phyloP scores from a whole-genome alignment of 352 stramenopile genomes.

The Globisporangium acanthophoron region DNA sequence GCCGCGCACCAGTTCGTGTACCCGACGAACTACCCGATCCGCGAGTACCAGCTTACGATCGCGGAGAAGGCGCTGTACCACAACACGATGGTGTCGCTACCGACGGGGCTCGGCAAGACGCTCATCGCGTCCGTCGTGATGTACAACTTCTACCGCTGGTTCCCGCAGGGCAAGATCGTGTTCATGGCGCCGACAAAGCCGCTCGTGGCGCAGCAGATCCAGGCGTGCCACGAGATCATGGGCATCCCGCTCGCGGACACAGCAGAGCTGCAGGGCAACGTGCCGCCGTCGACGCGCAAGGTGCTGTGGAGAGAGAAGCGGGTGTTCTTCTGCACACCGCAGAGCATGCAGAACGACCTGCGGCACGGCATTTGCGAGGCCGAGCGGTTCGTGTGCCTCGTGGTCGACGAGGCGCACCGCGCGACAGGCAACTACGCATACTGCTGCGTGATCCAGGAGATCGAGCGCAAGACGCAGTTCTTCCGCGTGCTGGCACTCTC shows the following conservation, averaged over 20 bases:
- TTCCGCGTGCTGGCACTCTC: slow-evolving; percentile 94
- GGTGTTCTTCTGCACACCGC: slow-evolving; percentile 99
- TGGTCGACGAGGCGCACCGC: slow-evolving; percentile 97
- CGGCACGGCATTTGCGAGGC: slow-evolving; percentile 68
- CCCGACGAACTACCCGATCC: slow-evolving; percentile 88
- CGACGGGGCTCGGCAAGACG: slow-evolving; percentile 99
- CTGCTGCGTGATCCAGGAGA: slow-evolving; percentile 84
- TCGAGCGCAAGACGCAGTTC: slow-evolving; percentile 56
- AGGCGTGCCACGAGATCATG: slow-evolving; percentile 94
- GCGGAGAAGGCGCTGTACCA: slow-evolving; percentile 90
- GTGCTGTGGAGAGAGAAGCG: slow-evolving; percentile 90
- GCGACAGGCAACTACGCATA: slow-evolving; percentile 97
- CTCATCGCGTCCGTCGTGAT: slow-evolving; percentile 99
- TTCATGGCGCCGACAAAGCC: slow-evolving; percentile 98
- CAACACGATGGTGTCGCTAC: slow-evolving; percentile 98
- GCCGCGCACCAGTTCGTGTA: slow-evolving; percentile 77
- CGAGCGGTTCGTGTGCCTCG: slow-evolving; percentile 92
- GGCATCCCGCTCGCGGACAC: slow-evolving; percentile 89
- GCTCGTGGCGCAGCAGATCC: slow-evolving; percentile 97
- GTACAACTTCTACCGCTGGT: slow-evolving; percentile 99
- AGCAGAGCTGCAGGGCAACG: slow-evolving; percentile 80
- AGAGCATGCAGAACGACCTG: slow-evolving; percentile 97
- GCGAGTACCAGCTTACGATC: slow-evolving; percentile 95
- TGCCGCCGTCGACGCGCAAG: slow-evolving; percentile 56
- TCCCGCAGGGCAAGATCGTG: slow-evolving; percentile 92